Percentiles rank a stretch among this genome's conserved stretches.
Conservation (phyloP, 1,139 yeast genomes). For the Zhuliangozyma blackwelliae region DNA sequence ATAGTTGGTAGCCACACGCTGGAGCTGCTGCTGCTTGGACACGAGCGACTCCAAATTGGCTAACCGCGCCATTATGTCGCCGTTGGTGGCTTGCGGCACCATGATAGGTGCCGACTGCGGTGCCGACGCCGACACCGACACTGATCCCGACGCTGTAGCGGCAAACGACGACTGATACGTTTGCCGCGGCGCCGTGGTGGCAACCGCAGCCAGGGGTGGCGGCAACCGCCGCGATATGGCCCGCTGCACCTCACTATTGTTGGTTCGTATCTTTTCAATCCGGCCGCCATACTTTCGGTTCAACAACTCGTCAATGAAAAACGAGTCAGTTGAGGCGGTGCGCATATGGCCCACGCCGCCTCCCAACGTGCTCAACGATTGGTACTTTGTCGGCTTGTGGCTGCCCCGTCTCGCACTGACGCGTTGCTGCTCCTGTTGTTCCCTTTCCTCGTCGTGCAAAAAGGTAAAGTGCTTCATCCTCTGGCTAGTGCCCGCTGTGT, state of each 20-base stretch:
- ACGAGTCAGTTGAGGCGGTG: conserved; percentile 34
- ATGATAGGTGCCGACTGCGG: no score
- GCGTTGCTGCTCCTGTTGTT: conserved; percentile 13
- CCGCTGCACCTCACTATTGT: conserved; percentile 2
- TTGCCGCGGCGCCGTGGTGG: background rate
- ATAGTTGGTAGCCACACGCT: no score
- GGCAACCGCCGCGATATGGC: conserved; percentile 1
- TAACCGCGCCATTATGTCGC: conserved; percentile 8
- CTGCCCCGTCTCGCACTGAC: conserved; percentile 2
- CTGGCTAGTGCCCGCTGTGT: conserved; percentile 2
- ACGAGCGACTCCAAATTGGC: conserved; percentile 6
- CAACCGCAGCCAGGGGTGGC: background rate
- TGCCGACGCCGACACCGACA: no score
- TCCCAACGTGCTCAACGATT: conserved; percentile 28
- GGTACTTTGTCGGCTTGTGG: conserved; percentile 10
- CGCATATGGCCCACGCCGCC: conserved; percentile 23
- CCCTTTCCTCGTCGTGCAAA: conserved; percentile 21
- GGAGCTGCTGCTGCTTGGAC: conserved; percentile 1
- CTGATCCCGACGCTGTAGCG: no score
- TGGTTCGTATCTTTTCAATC: conserved; percentile 5
- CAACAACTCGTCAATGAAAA: conserved; percentile 29
- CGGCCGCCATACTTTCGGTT: conserved; percentile 21
- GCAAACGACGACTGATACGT: background rate
- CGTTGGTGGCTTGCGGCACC: background rate
- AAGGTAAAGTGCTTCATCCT: conserved; percentile 34